Percentiles rank a stretch among this genome's conserved stretches.
Conservation (phyloP, 192 early-diverging fungal species). For the Radiomyces spectabilis region DNA sequence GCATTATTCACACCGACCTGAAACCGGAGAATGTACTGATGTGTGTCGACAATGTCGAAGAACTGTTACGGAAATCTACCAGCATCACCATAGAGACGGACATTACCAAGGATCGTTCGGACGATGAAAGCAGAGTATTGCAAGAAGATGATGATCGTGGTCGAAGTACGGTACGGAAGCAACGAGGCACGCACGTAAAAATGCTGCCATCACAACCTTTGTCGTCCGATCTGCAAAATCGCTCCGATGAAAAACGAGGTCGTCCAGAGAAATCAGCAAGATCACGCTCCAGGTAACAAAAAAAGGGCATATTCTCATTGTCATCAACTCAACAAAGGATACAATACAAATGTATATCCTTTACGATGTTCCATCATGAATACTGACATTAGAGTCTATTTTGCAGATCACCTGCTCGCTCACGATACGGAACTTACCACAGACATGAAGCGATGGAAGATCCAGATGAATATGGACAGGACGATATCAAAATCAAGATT, state of each 20-base stretch:
- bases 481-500: constrained; percentile 75
- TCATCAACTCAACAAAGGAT: neutral
- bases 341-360: neutral
- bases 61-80: constrained; percentile 47
- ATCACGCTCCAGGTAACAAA: neutral
- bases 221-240: constrained; percentile 8
- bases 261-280: neutral
- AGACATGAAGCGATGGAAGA: neutral
- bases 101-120: constrained; percentile 23
- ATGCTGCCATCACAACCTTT: constrained; percentile 23
- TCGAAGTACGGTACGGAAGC: constrained; percentile 7
- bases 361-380: neutral
- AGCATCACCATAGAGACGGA: constrained; percentile 9
- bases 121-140: constrained; percentile 6
- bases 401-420: neutral
- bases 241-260: constrained; percentile 1
- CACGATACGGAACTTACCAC: neutral
- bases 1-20: constrained; percentile 96
- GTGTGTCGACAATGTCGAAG: constrained; percentile 83
- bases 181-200: constrained; percentile 6
- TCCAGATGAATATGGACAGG: neutral
- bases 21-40: constrained; percentile 97
- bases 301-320: constrained; percentile 3
- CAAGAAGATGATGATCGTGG: constrained; percentile 1
- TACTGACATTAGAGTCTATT: neutral